phyloP scores from a whole-genome alignment of 768 basidiomycete species.

The Trametes coccinea region DNA sequence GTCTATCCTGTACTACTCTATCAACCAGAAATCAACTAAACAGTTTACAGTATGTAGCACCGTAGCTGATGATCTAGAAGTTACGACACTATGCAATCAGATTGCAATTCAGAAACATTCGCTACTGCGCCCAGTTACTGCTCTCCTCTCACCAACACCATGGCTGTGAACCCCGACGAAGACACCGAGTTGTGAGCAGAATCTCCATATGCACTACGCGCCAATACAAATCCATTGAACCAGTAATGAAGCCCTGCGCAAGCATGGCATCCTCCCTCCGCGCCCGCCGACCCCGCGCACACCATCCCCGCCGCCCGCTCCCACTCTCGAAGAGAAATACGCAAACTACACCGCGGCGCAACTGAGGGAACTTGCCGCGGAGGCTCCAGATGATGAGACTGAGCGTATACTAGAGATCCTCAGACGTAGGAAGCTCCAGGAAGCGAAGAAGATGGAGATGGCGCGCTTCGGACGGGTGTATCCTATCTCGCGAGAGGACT shows the following conservation, averaged over 20 bases:
- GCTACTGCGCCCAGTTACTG: too few species aligned
- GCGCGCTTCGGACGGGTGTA: conserved; percentile 82
- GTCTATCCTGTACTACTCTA: too few species aligned
- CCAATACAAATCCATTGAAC: conserved; percentile 16
- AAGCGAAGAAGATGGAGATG: conserved; percentile 57
- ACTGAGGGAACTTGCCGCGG: conserved; percentile 69
- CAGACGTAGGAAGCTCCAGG: conserved; percentile 60
- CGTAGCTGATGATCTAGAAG: too few species aligned
- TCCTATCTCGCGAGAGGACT: conserved; percentile 91
- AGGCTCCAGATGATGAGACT: conserved; percentile 72
- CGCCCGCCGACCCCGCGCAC: conserved; percentile 64
- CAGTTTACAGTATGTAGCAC: too few species aligned
- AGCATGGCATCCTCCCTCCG: conserved; percentile 88
- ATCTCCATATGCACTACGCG: neutral
- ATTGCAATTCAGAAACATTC: too few species aligned
- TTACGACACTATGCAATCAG: too few species aligned
- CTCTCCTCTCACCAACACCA: conserved; percentile 25
- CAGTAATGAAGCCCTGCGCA: conserved; percentile 92
- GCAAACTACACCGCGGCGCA: conserved; percentile 63
- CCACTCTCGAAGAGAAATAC: conserved; percentile 66
- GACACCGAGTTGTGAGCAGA: conserved; percentile 91
- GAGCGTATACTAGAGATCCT: conserved; percentile 72
- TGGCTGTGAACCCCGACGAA: conserved; percentile 82
- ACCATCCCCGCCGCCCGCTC: conserved; percentile 82
- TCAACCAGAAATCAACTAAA: too few species aligned